Percentiles rank a stretch among this genome's conserved stretches.
phyloP scores from a whole-genome alignment of 305 asterid genomes.

The Stenogyne calaminthoides region DNA sequence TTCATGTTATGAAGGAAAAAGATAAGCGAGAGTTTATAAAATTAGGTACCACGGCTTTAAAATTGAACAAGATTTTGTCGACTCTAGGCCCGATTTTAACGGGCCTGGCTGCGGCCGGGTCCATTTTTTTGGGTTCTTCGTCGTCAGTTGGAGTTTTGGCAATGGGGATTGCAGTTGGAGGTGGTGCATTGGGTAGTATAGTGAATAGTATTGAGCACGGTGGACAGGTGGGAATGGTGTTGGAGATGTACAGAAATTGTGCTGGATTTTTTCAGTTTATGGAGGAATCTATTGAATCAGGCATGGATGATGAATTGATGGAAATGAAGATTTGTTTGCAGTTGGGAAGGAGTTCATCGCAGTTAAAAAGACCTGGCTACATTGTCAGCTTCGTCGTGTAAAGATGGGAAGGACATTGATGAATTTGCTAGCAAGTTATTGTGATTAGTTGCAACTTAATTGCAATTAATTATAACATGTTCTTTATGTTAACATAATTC shows the following conservation, averaged over 20 bases:
- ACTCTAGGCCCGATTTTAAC: constrained; percentile 42
- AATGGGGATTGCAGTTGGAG: constrained; percentile 28
- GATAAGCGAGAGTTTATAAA: constrained; percentile 47
- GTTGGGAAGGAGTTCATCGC: constrained; percentile 50
- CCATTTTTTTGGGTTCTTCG: constrained; percentile 33
- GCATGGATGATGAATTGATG: constrained; percentile 42
- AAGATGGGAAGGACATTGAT: constrained; percentile 17
- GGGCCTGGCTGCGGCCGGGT: constrained; percentile 41
- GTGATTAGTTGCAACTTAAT: not conserved
- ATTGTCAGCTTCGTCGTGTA: constrained; percentile 19
- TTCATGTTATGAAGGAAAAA: constrained; percentile 30
- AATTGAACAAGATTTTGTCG: constrained; percentile 45
- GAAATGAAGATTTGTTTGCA: constrained; percentile 51
- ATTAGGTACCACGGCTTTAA: constrained; percentile 42
- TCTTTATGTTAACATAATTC: not conserved
- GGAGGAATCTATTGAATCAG: constrained; percentile 40
- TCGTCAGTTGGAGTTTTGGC: not conserved
- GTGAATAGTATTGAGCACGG: constrained; percentile 45
- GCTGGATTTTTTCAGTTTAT: constrained; percentile 41
- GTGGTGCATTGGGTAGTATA: constrained; percentile 33
- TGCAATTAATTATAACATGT: not conserved
- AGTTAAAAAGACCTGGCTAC: constrained; percentile 39
- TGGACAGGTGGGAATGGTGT: constrained; percentile 49
- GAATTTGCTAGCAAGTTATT: constrained; percentile 36
- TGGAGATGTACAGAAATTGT: constrained; percentile 44